These are phyloP conservation scores for Kitagawia praeruptora DNA, from an alignment of 129 eudicot genomes.

Conservation along the genomic window DNA sequence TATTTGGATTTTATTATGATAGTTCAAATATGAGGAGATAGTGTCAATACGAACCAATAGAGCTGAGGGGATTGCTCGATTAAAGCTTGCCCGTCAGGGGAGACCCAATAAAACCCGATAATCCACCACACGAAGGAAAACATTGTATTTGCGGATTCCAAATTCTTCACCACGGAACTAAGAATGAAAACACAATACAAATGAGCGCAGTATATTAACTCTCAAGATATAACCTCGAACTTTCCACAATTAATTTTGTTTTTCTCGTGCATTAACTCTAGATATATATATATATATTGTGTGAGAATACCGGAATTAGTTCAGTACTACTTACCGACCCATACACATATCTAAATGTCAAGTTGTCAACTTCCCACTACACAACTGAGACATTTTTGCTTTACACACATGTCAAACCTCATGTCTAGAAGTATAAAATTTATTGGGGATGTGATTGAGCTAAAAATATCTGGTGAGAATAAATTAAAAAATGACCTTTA, in stretches of 20 bases:
- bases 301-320: background rate
- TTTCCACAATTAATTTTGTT: background rate
- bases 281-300: background rate
- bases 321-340: background rate
- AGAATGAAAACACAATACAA: constrained; percentile 3
- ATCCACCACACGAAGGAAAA: constrained; percentile 88
- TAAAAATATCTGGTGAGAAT: background rate
- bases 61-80: constrained; percentile 49
- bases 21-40: background rate
- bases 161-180: constrained; percentile 42
- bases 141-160: constrained; percentile 85
- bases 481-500: background rate
- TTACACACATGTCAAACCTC: background rate
- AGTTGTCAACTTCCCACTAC: background rate
- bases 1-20: background rate
- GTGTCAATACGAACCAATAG: constrained; percentile 48
- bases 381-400: background rate
- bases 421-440: background rate
- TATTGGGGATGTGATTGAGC: background rate
- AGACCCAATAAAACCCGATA: constrained; percentile 84
- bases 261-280: background rate
- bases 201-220: background rate
- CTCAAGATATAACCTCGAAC: background rate
- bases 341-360: background rate
- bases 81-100: constrained; percentile 50